phyloP scores from a whole-genome alignment of 352 stramenopile species.

The Phytophthora crassamura region DNA sequence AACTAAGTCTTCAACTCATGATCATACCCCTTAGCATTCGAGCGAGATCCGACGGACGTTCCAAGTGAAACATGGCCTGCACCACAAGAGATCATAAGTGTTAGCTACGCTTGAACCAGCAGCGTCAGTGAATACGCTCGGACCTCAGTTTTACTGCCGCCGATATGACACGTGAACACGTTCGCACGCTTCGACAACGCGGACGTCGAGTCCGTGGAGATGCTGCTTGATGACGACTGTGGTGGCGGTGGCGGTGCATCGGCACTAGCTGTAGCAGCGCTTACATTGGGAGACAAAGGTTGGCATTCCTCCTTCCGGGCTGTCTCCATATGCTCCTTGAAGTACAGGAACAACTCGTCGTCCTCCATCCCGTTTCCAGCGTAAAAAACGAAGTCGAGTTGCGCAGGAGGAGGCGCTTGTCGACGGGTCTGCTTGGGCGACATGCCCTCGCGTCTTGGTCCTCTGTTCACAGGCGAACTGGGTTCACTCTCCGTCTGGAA shows the following conservation, averaged over 20 bases:
- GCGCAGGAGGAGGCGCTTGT: slow-evolving; percentile 11
- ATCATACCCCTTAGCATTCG: slow-evolving; percentile 63
- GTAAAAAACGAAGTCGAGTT: slow-evolving; percentile 88
- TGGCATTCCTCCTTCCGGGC: slow-evolving; percentile 30
- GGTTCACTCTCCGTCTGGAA: slow-evolving; percentile 33
- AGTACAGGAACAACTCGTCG: slow-evolving; percentile 88
- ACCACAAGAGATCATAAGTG: slow-evolving; percentile 3
- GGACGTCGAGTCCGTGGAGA: slow-evolving; percentile 24
- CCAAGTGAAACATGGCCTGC: slow-evolving; percentile 78
- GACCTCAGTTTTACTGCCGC: slow-evolving; percentile 76
- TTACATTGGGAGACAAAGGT: background rate
- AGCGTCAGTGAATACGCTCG: background rate
- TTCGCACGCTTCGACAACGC: slow-evolving; percentile 56
- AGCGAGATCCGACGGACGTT: slow-evolving; percentile 64
- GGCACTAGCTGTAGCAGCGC: slow-evolving; percentile 3
- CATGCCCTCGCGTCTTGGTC: background rate
- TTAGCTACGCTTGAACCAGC: background rate
- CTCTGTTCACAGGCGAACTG: slow-evolving; percentile 23
- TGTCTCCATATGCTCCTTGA: slow-evolving; percentile 69
- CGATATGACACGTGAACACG: slow-evolving; percentile 81
- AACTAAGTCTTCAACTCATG: slow-evolving; percentile 1
- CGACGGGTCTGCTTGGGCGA: slow-evolving; percentile 21
- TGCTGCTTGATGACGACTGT: slow-evolving; percentile 7
- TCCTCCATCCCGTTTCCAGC: slow-evolving; percentile 86
- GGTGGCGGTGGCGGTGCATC: slow-evolving; percentile 19